phyloP scores from a whole-genome alignment of 2,329 filamentous ascomycete species.

The Hypomyces rosellus region DNA sequence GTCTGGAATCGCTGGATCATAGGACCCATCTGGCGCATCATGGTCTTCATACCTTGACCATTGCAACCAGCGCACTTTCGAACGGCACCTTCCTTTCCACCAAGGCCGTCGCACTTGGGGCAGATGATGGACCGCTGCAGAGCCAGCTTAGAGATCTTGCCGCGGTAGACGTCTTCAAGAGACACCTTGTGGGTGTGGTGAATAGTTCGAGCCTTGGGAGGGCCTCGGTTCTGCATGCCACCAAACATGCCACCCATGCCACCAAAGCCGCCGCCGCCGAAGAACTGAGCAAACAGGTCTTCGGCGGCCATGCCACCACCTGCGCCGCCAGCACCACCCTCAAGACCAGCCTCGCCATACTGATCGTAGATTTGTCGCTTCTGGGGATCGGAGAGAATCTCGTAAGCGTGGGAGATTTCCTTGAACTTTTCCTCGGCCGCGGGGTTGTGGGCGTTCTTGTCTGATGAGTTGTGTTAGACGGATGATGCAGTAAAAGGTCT shows the following conservation, averaged over 20 bases:
- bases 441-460: slow-evolving; percentile 95
- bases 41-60: slow-evolving; percentile 96
- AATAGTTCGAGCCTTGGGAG: slow-evolving; percentile 86
- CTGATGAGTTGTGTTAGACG: slow-evolving; percentile 38
- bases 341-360: slow-evolving; percentile 94
- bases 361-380: slow-evolving; percentile 93
- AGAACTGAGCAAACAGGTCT: slow-evolving; percentile 96
- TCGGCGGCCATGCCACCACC: slow-evolving; percentile 87
- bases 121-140: slow-evolving; percentile 97
- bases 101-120: slow-evolving; percentile 85
- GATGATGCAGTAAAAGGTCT: not conserved
- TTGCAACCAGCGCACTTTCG: slow-evolving; percentile 88
- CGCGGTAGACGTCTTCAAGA: slow-evolving; percentile 94
- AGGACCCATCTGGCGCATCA: slow-evolving; percentile 99
- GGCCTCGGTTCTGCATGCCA: slow-evolving; percentile 72
- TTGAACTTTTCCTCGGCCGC: slow-evolving; percentile 97
- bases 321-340: slow-evolving; percentile 67
- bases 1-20: slow-evolving; percentile 99
- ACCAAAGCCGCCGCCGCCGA: slow-evolving; percentile 64
- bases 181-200: slow-evolving; percentile 98
- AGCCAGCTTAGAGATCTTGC: slow-evolving; percentile 95
- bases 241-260: slow-evolving; percentile 70
- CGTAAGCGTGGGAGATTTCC: slow-evolving; percentile 91
- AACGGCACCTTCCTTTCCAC: slow-evolving; percentile 96
- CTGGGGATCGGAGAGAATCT: slow-evolving; percentile 84